phyloP scores from a whole-genome alignment of 306 rosid species.

The Hylodesmum podocarpum region DNA sequence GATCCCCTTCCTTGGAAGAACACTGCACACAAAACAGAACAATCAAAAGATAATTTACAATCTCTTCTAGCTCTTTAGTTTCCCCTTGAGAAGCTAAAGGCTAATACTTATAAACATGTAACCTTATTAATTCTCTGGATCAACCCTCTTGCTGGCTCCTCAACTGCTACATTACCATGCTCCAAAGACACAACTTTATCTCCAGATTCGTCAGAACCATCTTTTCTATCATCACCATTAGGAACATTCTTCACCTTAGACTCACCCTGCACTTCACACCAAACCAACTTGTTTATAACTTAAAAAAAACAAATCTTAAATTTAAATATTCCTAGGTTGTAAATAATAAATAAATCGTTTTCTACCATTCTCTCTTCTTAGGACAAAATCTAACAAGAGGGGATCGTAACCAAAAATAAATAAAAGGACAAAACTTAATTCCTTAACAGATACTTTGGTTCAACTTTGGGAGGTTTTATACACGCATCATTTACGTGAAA shows the following conservation, averaged over 20 bases:
- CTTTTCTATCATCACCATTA: slow-evolving; percentile 29
- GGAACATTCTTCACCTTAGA: background rate
- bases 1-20: slow-evolving; percentile 15
- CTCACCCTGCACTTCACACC: slow-evolving; percentile 24
- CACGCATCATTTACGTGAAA: too few relatives aligned
- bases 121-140: slow-evolving; percentile 2
- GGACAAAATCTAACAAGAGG: background rate
- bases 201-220: background rate
- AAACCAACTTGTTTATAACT: background rate
- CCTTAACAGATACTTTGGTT: too few relatives aligned
- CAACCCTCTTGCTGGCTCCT: slow-evolving; percentile 10
- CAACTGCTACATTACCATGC: background rate
- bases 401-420: background rate
- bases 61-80: background rate
- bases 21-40: background rate
- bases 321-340: background rate
- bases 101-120: background rate
- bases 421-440: background rate
- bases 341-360: background rate
- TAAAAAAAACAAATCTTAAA: background rate
- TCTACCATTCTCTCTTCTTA: background rate
- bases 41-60: background rate
- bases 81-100: background rate
- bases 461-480: too few relatives aligned
- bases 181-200: slow-evolving; percentile 4